phyloP scores from a whole-genome alignment of 2,329 filamentous ascomycete species.

The Pseudogymnoascus sp. region DNA sequence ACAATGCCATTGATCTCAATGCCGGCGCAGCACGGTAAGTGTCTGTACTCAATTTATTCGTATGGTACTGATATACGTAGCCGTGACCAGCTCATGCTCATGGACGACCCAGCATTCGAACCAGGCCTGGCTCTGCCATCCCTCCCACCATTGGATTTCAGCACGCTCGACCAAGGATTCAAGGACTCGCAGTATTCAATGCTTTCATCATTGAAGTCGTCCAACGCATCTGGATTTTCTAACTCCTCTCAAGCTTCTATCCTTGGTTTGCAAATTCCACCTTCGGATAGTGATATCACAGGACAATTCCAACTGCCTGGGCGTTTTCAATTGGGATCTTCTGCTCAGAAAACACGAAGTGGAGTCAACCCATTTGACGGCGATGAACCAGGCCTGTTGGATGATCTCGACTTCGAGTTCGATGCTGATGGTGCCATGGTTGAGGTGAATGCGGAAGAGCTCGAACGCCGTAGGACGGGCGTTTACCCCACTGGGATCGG shows the following conservation, averaged over 20 bases:
- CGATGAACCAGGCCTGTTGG: slow-evolving; percentile 35
- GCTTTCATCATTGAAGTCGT: slow-evolving; percentile 16
- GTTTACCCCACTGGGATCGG: not conserved
- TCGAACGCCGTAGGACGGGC: slow-evolving; percentile 14
- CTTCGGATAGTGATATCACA: slow-evolving; percentile 35
- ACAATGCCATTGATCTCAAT: slow-evolving; percentile 56
- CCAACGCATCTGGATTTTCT: slow-evolving; percentile 11
- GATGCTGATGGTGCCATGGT: slow-evolving; percentile 52
- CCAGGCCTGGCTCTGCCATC: slow-evolving; percentile 54
- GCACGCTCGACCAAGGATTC: slow-evolving; percentile 30
- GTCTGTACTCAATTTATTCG: not conserved
- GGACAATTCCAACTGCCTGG: slow-evolving; percentile 13
- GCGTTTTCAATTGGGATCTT: slow-evolving; percentile 25
- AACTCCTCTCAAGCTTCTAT: slow-evolving; percentile 23
- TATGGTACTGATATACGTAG: slow-evolving; percentile 36
- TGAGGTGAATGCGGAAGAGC: slow-evolving; percentile 31
- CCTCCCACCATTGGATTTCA: slow-evolving; percentile 43
- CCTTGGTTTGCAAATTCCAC: slow-evolving; percentile 40
- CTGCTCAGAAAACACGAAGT: slow-evolving; percentile 22
- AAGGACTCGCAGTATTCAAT: slow-evolving; percentile 26
- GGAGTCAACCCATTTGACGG: slow-evolving; percentile 28
- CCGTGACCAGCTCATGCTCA: slow-evolving; percentile 64
- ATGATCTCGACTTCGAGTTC: slow-evolving; percentile 50
- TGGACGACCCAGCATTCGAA: slow-evolving; percentile 75
- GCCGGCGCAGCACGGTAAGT: slow-evolving; percentile 64